Evolutionary conservation across 805 yeast species (phyloP).

Genomic region (Wickerhamiella azyma): DNA sequence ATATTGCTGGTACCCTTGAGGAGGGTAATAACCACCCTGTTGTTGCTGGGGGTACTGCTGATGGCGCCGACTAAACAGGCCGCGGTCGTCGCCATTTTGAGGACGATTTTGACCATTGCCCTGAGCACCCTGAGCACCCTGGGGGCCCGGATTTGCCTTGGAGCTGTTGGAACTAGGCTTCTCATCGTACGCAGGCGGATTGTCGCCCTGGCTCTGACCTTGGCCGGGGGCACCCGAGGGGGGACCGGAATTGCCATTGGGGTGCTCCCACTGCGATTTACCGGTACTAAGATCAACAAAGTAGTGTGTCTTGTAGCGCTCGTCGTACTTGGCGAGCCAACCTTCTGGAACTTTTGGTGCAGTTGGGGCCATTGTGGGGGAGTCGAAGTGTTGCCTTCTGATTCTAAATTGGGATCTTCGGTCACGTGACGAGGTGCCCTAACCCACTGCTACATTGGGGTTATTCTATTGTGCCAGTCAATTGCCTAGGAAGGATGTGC

Average conservation of each 20-base stretch:
- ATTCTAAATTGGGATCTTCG: no score
- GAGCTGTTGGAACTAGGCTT: no score
- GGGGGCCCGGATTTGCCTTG: no score
- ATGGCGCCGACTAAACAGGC: neutral
- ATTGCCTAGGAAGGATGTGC: no score
- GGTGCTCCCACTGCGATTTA: conserved; percentile 85
- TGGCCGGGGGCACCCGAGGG: conserved; percentile 6
- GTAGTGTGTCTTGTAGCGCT: conserved; percentile 49
- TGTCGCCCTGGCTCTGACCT: neutral
- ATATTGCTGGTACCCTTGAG: conserved; percentile 11
- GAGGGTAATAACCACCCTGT: conserved; percentile 8
- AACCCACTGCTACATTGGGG: no score
- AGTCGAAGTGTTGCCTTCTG: no score
- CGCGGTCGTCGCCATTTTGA: neutral
- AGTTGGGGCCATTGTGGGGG: conserved; percentile 13
- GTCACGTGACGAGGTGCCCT: no score
- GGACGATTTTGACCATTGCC: neutral
- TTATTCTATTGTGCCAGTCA: no score
- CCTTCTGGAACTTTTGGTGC: conserved; percentile 21
- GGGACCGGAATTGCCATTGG: conserved; percentile 24
- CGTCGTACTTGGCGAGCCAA: conserved; percentile 28
- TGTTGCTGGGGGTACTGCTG: conserved; percentile 9
- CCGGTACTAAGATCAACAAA: conserved; percentile 64
- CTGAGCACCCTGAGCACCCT: no score
- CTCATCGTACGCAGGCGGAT: conserved; percentile 11